Percentiles rank a stretch among this genome's conserved stretches.
phyloP scores from a whole-genome alignment of 1,284 basidiomycete genomes.

The Athelia psychrophila region DNA sequence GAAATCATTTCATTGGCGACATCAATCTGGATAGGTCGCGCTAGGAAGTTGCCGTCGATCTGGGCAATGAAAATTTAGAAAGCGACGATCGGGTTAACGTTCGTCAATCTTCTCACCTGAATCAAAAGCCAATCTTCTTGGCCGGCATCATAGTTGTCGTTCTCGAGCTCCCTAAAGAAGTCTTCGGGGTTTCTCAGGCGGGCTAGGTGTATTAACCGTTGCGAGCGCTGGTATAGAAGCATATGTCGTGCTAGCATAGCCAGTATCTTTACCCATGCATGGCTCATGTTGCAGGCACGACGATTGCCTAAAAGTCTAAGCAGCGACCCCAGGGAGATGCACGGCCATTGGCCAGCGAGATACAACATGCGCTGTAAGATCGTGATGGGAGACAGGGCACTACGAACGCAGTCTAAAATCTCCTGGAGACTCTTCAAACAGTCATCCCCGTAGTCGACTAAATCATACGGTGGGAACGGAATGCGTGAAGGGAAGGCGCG shows the following conservation, averaged over 20 bases:
- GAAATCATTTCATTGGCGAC: slow-evolving; percentile 48
- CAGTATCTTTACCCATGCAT: slow-evolving; percentile 12
- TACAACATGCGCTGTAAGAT: not conserved
- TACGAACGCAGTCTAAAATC: not conserved
- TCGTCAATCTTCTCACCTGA: slow-evolving; percentile 30
- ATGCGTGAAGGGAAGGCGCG: not conserved
- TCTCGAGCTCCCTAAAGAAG: slow-evolving; percentile 31
- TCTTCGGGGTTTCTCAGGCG: slow-evolving; percentile 20
- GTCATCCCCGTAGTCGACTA: not conserved
- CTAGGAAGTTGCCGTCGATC: slow-evolving; percentile 41
- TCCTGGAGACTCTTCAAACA: not conserved
- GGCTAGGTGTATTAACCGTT: slow-evolving; percentile 23
- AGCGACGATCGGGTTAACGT: not conserved
- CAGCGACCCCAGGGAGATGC: slow-evolving; percentile 20
- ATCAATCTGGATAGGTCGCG: slow-evolving; percentile 36
- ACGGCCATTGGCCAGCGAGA: slow-evolving; percentile 12
- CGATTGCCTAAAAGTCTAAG: slow-evolving; percentile 13
- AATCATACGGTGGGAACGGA: not conserved
- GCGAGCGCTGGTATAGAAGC: slow-evolving; percentile 31
- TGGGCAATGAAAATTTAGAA: slow-evolving; percentile 23
- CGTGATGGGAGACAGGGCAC: not conserved
- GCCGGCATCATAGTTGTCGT: slow-evolving; percentile 16
- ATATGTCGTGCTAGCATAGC: slow-evolving; percentile 20
- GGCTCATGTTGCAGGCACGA: slow-evolving; percentile 22
- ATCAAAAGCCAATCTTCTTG: slow-evolving; percentile 42